Evolutionary conservation across 169 alveolate genomes (phyloP).

Genomic region (Hammondia hammondi): DNA sequence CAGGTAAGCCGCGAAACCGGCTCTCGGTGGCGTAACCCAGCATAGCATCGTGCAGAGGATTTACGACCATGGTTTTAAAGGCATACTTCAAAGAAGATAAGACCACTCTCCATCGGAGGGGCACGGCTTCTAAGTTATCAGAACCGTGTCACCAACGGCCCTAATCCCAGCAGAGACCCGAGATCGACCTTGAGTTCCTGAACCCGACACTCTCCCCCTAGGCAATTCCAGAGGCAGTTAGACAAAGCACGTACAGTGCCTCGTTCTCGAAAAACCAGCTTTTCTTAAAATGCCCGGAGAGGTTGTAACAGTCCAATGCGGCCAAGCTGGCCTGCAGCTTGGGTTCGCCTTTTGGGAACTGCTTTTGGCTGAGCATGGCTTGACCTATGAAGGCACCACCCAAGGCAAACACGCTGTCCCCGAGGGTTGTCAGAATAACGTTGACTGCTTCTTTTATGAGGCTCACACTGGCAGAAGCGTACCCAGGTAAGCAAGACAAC

Average conservation of each 20-base stretch:
- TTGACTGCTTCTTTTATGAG: slow-evolving; percentile 46
- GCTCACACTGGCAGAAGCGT: slow-evolving; percentile 26
- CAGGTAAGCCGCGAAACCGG: too few species aligned
- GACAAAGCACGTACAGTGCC: not conserved
- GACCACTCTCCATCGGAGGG: too few species aligned
- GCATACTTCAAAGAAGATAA: too few species aligned
- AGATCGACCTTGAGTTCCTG: too few species aligned
- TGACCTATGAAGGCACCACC: slow-evolving; percentile 34
- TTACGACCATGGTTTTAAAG: too few species aligned
- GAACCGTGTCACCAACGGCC: too few species aligned
- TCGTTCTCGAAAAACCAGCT: not conserved
- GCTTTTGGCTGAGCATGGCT: slow-evolving; percentile 55
- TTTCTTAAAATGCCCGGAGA: slow-evolving; percentile 34
- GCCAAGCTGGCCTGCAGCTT: slow-evolving; percentile 53
- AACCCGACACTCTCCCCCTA: not conserved
- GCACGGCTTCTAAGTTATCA: too few species aligned
- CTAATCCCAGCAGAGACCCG: too few species aligned
- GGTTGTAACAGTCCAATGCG: slow-evolving; percentile 32
- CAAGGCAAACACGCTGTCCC: not conserved
- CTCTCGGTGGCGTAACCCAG: too few species aligned
- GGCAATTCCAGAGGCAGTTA: not conserved
- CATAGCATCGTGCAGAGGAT: too few species aligned
- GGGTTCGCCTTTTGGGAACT: slow-evolving; percentile 55
- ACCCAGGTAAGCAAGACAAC: slow-evolving; percentile 37
- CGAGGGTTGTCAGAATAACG: slow-evolving; percentile 3